A percentile compares a stretch with the other conserved stretches of the same genome.
Evolutionary conservation across 108 stramenopile species (phyloP).

Genomic region (Cyclostephanos tholiformis): DNA sequence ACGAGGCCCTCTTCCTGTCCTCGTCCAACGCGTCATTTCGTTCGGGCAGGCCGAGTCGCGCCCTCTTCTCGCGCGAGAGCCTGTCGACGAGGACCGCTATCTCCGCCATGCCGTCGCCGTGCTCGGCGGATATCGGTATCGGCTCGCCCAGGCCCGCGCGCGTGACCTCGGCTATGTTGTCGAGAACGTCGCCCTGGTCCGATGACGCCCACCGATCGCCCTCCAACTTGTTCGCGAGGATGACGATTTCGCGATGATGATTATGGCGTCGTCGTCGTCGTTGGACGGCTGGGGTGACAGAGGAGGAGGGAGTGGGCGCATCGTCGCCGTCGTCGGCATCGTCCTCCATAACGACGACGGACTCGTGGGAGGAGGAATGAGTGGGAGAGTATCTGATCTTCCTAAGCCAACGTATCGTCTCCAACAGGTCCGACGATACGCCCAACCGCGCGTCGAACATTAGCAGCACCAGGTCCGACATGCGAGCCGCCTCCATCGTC

Average conservation of each 20-base stretch:
- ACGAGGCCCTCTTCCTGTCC: constrained; percentile 9
- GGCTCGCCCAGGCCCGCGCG: constrained; percentile 83
- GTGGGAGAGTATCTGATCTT: constrained; percentile 51
- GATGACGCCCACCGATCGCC: constrained; percentile 74
- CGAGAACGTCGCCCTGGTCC: constrained; percentile 57
- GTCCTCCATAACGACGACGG: too few species aligned
- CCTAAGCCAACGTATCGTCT: constrained; percentile 80
- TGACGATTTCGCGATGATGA: constrained; percentile 48
- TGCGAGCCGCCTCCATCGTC: constrained; percentile 73
- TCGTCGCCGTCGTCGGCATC: not conserved
- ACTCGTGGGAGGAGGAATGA: not conserved
- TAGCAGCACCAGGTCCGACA: constrained; percentile 76
- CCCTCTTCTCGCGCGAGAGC: constrained; percentile 53
- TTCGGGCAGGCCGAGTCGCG: constrained; percentile 36
- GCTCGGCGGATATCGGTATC: constrained; percentile 81
- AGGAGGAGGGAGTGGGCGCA: not conserved
- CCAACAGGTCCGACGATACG: constrained; percentile 65
- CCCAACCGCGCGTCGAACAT: constrained; percentile 84
- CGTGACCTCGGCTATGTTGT: constrained; percentile 66
- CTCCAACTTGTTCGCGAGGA: constrained; percentile 88
- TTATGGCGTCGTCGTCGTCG: not conserved
- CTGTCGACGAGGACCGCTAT: constrained; percentile 73
- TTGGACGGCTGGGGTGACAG: not conserved
- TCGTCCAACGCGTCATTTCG: constrained; percentile 22
- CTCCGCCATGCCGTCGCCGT: constrained; percentile 87